Evolutionary conservation across 1,284 basidiomycete species (phyloP).

Genomic region (Apiotrichum sp.): DNA sequence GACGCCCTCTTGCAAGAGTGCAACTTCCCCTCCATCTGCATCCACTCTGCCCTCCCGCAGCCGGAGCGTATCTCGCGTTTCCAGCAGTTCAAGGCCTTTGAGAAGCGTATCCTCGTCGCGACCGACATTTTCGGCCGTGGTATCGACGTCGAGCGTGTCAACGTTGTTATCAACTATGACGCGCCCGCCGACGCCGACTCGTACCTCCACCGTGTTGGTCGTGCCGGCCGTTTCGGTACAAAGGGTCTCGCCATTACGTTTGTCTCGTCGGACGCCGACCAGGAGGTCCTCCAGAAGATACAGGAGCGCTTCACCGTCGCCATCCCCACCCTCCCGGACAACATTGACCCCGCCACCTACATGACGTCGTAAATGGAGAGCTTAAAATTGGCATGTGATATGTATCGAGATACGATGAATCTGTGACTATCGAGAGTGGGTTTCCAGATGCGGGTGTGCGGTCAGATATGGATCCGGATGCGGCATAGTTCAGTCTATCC

Average conservation of each 20-base stretch:
- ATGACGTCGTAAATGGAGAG: conserved; percentile 33
- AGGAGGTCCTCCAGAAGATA: conserved; percentile 69
- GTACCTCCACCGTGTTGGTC: conserved; percentile 97
- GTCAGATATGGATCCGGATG: too few relatives aligned
- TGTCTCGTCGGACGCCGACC: conserved; percentile 83
- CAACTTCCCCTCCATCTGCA: conserved; percentile 97
- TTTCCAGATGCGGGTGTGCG: too few relatives aligned
- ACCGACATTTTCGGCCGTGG: conserved; percentile 97
- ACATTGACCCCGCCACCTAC: conserved; percentile 44
- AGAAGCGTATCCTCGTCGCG: conserved; percentile 97
- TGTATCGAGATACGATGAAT: conserved; percentile 6
- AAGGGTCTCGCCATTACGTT: conserved; percentile 99
- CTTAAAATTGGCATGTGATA: neutral
- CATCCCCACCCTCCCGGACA: conserved; percentile 45
- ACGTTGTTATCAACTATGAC: conserved; percentile 94
- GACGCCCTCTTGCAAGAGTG: conserved; percentile 95
- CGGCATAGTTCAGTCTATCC: too few relatives aligned
- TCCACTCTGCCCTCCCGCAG: conserved; percentile 89
- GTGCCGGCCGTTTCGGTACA: conserved; percentile 98
- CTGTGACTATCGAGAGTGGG: neutral
- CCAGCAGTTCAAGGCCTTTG: conserved; percentile 98
- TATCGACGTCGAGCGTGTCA: conserved; percentile 95
- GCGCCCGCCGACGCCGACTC: conserved; percentile 95
- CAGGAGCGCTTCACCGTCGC: conserved; percentile 49
- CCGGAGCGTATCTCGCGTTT: conserved; percentile 98